phyloP scores from a whole-genome alignment of 768 basidiomycete species.

The Pisolithus microcarpus region DNA sequence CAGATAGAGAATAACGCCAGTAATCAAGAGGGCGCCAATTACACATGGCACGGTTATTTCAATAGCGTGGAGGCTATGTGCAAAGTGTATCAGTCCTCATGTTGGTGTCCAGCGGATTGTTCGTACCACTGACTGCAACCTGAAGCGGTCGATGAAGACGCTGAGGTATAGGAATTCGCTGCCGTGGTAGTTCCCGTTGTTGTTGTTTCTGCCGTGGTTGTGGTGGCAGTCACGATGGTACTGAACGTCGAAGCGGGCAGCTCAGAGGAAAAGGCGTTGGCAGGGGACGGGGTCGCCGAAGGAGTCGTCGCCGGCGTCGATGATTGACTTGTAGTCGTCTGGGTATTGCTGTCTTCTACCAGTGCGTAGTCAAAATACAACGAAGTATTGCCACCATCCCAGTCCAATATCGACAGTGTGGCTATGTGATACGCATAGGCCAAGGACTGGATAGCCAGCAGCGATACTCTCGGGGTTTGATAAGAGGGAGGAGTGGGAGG shows the following conservation, averaged over 20 bases:
- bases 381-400: background rate
- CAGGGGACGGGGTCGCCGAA: too few species aligned
- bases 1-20: slow-evolving; percentile 2
- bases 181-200: too few species aligned
- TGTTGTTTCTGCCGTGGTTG: too few species aligned
- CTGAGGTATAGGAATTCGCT: too few species aligned
- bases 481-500: slow-evolving; percentile 1
- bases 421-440: background rate
- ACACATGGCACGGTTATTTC: slow-evolving; percentile 4
- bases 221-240: too few species aligned
- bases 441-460: slow-evolving; percentile 1
- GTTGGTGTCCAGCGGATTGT: background rate
- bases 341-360: background rate
- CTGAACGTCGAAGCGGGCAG: too few species aligned
- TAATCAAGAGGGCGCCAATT: background rate
- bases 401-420: slow-evolving; percentile 1
- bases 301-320: too few species aligned
- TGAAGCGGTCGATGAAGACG: too few species aligned
- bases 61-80: slow-evolving; percentile 1
- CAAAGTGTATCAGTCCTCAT: background rate
- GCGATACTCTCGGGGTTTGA: background rate
- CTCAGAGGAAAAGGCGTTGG: too few species aligned
- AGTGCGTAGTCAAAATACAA: slow-evolving; percentile 3
- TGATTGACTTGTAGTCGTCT: background rate
- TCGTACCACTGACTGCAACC: too few species aligned